Conservation (phyloP, 2,329 filamentous ascomycete species). For the Stagonosporopsis rhizophila region DNA sequence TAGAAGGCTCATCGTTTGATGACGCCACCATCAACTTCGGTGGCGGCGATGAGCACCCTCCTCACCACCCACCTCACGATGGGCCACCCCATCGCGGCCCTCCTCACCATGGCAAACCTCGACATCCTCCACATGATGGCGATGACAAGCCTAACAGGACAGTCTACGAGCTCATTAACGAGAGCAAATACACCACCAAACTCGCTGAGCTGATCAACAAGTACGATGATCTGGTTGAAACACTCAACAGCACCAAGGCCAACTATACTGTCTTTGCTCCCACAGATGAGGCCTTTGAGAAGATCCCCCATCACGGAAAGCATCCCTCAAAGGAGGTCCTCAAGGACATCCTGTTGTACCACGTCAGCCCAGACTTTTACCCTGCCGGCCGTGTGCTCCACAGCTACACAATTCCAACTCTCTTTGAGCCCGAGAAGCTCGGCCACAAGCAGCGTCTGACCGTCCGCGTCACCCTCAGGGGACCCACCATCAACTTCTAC, state of each 20-base stretch:
- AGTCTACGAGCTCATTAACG: slow-evolving; percentile 79
- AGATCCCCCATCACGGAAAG: slow-evolving; percentile 61
- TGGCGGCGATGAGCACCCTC: slow-evolving; percentile 44
- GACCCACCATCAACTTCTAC: slow-evolving; percentile 79
- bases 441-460: slow-evolving; percentile 72
- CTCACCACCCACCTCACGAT: slow-evolving; percentile 28
- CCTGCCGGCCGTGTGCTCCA: slow-evolving; percentile 70
- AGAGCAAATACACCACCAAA: slow-evolving; percentile 77
- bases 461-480: slow-evolving; percentile 67
- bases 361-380: slow-evolving; percentile 73
- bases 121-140: slow-evolving; percentile 49
- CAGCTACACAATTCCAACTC: slow-evolving; percentile 77
- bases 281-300: slow-evolving; percentile 76
- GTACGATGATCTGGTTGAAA: slow-evolving; percentile 72
- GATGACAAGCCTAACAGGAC: slow-evolving; percentile 67
- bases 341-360: slow-evolving; percentile 75
- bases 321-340: slow-evolving; percentile 75
- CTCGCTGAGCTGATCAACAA: slow-evolving; percentile 78
- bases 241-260: slow-evolving; percentile 75
- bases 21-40: slow-evolving; percentile 47
- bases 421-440: slow-evolving; percentile 65
- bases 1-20: slow-evolving; percentile 47
- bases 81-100: slow-evolving; percentile 24
- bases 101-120: slow-evolving; percentile 41
- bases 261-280: slow-evolving; percentile 87